A percentile compares a stretch with the other conserved stretches of the same genome.
Evolutionary conservation across 148 eudicot species (phyloP).

Genomic region (Vaccinium corymbosum): DNA sequence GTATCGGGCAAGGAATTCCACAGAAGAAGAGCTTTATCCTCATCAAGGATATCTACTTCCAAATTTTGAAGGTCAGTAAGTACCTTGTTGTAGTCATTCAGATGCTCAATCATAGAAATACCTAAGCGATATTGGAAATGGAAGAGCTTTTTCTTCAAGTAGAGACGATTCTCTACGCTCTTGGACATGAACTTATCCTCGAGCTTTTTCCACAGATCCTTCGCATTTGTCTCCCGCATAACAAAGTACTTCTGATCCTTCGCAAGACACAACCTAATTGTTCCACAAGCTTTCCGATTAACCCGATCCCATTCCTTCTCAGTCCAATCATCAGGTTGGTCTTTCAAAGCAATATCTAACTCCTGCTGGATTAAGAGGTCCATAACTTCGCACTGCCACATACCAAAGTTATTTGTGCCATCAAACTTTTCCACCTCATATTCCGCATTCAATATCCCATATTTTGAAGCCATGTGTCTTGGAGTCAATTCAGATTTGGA

Average conservation of each 20-base stretch:
- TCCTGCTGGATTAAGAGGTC: background rate
- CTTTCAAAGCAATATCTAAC: background rate
- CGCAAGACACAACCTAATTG: background rate
- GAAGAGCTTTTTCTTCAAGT: background rate
- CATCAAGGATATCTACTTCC: background rate
- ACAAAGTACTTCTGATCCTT: background rate
- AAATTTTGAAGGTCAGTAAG: background rate
- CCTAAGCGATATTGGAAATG: background rate
- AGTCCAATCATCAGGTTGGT: background rate
- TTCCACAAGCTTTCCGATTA: background rate
- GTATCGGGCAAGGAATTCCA: background rate
- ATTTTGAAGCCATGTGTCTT: background rate
- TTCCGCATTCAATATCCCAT: background rate
- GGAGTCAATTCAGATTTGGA: background rate
- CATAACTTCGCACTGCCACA: background rate
- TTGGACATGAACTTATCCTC: background rate
- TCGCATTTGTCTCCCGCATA: background rate
- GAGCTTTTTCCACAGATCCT: background rate
- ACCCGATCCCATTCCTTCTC: background rate
- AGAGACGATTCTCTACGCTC: background rate
- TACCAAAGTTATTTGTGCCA: background rate
- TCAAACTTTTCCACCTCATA: constrained; percentile 5
- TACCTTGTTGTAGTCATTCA: background rate
- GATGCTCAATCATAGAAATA: background rate
- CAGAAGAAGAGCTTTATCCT: background rate